Conservation (phyloP, 257 asterid species). For the Mentha longifolia region DNA sequence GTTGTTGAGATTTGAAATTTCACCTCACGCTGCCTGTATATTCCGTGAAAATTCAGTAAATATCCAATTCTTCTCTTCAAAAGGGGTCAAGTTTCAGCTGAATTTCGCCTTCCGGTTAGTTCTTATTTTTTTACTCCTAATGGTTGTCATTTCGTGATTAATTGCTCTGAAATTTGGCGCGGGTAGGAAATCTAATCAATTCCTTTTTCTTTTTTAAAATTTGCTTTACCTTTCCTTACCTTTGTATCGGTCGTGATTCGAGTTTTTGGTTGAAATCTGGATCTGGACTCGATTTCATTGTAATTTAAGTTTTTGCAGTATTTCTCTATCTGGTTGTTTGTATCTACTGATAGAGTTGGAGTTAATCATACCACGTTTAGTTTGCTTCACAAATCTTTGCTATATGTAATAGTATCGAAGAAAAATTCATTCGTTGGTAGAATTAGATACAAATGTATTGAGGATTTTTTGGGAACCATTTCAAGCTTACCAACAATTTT, state of each 20-base stretch:
- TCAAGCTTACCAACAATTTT: slow-evolving; percentile 14
- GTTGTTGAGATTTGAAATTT: slow-evolving; percentile 25
- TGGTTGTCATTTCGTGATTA: slow-evolving; percentile 22
- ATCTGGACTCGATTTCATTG: slow-evolving; percentile 38
- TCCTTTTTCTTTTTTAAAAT: background rate
- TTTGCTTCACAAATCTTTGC: slow-evolving; percentile 27
- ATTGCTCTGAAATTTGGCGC: slow-evolving; percentile 21
- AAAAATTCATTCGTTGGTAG: slow-evolving; percentile 9
- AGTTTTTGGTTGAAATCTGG: slow-evolving; percentile 34
- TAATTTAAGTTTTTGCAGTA: background rate
- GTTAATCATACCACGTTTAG: background rate
- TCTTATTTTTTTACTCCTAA: background rate
- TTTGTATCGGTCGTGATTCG: slow-evolving; percentile 20
- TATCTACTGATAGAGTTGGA: slow-evolving; percentile 12
- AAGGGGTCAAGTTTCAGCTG: slow-evolving; percentile 34
- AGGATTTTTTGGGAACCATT: slow-evolving; percentile 13
- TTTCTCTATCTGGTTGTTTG: background rate
- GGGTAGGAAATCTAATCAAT: background rate
- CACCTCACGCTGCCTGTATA: slow-evolving; percentile 25
- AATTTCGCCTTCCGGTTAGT: slow-evolving; percentile 48
- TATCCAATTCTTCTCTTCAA: slow-evolving; percentile 32
- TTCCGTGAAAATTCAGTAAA: slow-evolving; percentile 31
- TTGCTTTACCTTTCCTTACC: slow-evolving; percentile 26
- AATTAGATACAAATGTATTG: slow-evolving; percentile 5
- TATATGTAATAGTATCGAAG: background rate